Evolutionary conservation across 352 stramenopile genomes (phyloP), one percentile per base, ranked within the genome.

Genomic region (Globisporangium recalcitrans): DNA sequence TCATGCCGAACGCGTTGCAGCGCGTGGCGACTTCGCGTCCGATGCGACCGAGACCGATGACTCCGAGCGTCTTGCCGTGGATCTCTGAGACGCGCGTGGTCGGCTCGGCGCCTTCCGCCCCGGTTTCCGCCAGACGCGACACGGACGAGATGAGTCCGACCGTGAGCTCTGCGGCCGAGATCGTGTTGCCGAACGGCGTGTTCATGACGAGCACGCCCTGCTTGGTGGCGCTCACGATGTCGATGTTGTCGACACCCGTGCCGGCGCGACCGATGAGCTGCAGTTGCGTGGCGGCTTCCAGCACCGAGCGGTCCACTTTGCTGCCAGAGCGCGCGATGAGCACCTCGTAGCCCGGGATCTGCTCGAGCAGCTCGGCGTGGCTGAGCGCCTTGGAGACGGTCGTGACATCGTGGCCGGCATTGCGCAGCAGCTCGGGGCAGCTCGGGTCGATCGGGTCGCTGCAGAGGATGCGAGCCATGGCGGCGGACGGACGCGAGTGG

Each of bases 131-230:
- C 21, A 78, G 38, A 4, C 70, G 65, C 24, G 83, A 93, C n/a
- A 93, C 78, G 5, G 74, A 68, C 8, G 97, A 71, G 59, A 98
- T 86, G 46, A 97, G 84, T 16, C 90, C 95, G 24, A 99, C 64
- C 13, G 97, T 93, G 63, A 98, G 81, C 74, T 99, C 96, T 1
- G 97, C 97, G 22, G 96, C 93, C 31, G 93, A 96, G 60, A 98
- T 90, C 47, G 93, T 97, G 82, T 98, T 98, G 29, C 93, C 95
- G 42, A 90, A 93, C 8, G 95, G 95, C 46, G 96, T 98, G 74
- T 99, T 98, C 69, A 99, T 96, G 52, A 99, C 96, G 47, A 97
- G 82, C 64, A 98, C 96, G 58, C 96, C 82, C 56, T 91, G 77
- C 63, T 91, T 91, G 21, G 93, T 97, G 46, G 93, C 89, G 58